A percentile compares a stretch with the other conserved stretches of the same genome.
These are phyloP conservation scores for Ganoderma lucidum DNA, from an alignment of 1,284 basidiomycete genomes.

Conservation along the genomic window DNA sequence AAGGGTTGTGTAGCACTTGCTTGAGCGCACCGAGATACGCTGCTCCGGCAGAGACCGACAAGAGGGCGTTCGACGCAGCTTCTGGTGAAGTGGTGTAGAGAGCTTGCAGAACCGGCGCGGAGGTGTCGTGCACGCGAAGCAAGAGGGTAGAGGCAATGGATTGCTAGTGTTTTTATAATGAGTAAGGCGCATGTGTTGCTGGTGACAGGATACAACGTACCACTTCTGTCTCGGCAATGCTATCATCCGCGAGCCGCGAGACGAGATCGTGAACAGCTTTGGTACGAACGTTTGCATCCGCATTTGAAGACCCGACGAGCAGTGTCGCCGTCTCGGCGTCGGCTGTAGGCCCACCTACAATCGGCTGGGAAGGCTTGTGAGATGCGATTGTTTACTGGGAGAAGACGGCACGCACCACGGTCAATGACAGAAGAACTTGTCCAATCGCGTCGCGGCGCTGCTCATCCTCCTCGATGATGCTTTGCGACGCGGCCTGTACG, in stretches of 20 bases:
- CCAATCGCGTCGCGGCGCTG: slow-evolving; percentile 51
- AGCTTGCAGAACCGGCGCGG: slow-evolving; percentile 64
- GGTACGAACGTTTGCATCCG: slow-evolving; percentile 57
- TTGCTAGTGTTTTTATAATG: slow-evolving; percentile 6
- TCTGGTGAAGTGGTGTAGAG: slow-evolving; percentile 64
- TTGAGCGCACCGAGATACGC: slow-evolving; percentile 61
- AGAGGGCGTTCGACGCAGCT: slow-evolving; percentile 51
- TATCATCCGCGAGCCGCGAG: slow-evolving; percentile 43
- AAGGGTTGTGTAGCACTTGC: slow-evolving; percentile 48
- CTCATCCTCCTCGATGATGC: slow-evolving; percentile 48
- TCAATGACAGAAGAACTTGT: slow-evolving; percentile 61
- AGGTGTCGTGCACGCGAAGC: slow-evolving; percentile 59
- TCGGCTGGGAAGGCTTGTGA: slow-evolving; percentile 5
- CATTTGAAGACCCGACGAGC: slow-evolving; percentile 62
- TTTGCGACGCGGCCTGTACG: slow-evolving; percentile 52
- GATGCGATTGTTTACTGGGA: not conserved
- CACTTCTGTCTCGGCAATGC: slow-evolving; percentile 46
- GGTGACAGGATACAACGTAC: slow-evolving; percentile 42
- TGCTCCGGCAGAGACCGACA: slow-evolving; percentile 57
- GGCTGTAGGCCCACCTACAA: slow-evolving; percentile 1
- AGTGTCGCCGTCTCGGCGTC: slow-evolving; percentile 44
- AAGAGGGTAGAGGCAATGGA: slow-evolving; percentile 21
- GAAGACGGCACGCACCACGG: slow-evolving; percentile 51
- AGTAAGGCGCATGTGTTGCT: not conserved
- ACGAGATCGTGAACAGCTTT: slow-evolving; percentile 61